phyloP scores from a whole-genome alignment of 768 basidiomycete genomes.

The Leccinum ochraceum region DNA sequence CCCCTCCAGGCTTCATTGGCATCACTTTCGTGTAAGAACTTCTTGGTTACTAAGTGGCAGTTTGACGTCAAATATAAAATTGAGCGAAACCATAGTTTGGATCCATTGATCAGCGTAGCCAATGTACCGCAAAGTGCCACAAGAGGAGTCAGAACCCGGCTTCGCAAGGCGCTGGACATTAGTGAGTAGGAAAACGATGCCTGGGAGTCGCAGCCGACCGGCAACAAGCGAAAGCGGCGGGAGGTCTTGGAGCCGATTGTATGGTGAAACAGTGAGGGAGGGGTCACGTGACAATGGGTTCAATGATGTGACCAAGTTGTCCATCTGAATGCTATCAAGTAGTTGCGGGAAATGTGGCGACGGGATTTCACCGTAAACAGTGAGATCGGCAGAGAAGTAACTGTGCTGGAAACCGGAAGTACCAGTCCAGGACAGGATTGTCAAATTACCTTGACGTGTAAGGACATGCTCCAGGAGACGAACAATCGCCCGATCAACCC shows the following conservation, averaged over 20 bases:
- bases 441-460: too few species aligned
- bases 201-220: not conserved
- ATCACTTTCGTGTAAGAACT: too few species aligned
- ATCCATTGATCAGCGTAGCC: too few species aligned
- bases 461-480: not conserved
- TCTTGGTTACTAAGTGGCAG: too few species aligned
- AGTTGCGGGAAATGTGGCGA: not conserved
- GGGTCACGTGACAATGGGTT: not conserved
- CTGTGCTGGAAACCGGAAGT: not conserved
- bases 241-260: not conserved
- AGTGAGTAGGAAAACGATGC: too few species aligned
- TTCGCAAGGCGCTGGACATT: too few species aligned
- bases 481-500: not conserved
- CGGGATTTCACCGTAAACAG: not conserved
- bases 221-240: not conserved
- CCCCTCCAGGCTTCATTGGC: too few species aligned
- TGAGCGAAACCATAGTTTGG: too few species aligned
- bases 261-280: not conserved
- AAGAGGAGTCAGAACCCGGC: too few species aligned
- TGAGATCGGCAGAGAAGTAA: not conserved
- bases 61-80: too few species aligned
- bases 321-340: not conserved
- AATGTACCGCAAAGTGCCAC: too few species aligned
- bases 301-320: not conserved
- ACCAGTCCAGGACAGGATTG: not conserved